Evolutionary conservation across 495 filamentous ascomycete genomes (phyloP).

Genomic region (Entonaema liquescens): DNA sequence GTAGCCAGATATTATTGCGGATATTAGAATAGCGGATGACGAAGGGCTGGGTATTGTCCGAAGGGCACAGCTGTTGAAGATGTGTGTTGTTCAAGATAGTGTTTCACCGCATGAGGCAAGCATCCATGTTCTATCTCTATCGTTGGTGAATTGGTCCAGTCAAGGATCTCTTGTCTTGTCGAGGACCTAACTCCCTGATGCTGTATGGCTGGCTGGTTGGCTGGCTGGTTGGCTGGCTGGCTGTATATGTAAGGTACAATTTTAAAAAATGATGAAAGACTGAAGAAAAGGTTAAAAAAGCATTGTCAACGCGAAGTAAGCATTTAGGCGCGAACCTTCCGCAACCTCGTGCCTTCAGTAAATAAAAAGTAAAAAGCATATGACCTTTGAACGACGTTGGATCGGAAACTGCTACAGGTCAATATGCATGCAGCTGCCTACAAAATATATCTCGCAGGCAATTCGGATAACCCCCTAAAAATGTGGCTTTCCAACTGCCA

Average conservation of each 20-base stretch:
- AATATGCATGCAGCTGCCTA: conserved; percentile 3
- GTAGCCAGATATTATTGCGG: conserved; percentile 28
- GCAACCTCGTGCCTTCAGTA: not conserved
- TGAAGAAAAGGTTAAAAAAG: not conserved
- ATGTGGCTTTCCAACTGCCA: conserved; percentile 10
- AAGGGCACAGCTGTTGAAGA: conserved; percentile 19
- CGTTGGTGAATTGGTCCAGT: conserved; percentile 31
- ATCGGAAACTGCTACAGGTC: conserved; percentile 4
- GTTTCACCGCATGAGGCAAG: conserved; percentile 38
- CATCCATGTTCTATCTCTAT: conserved; percentile 7
- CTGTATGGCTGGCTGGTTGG: not conserved
- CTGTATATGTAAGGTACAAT: too few species aligned
- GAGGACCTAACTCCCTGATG: conserved; percentile 3
- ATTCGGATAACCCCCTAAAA: conserved; percentile 3
- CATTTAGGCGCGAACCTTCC: not conserved
- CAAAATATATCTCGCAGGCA: conserved; percentile 5
- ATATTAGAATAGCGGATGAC: conserved; percentile 1
- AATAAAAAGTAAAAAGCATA: not conserved
- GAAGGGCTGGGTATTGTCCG: not conserved
- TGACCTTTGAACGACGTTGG: too few species aligned
- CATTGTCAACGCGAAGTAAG: not conserved
- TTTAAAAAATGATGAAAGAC: not conserved
- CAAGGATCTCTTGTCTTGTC: conserved; percentile 18
- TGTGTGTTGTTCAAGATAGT: conserved; percentile 42
- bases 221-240: too few species aligned